Evolutionary conservation across 768 basidiomycete species (phyloP).

Genomic region (Collybia nuda): DNA sequence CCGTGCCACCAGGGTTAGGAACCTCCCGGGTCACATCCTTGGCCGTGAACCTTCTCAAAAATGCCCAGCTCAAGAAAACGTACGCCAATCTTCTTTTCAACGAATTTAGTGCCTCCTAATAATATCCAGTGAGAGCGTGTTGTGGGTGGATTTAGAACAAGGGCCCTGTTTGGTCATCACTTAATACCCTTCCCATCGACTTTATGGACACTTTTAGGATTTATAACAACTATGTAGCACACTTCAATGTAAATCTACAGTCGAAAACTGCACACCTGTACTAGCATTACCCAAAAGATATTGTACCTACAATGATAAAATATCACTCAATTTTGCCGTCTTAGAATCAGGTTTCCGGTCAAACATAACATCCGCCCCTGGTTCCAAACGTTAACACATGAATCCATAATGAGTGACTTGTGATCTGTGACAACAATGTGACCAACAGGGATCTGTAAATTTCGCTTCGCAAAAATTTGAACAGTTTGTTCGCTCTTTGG

Average conservation of each 20-base stretch:
- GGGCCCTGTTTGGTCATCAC: slow-evolving; percentile 59
- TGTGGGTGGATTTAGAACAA: slow-evolving; percentile 47
- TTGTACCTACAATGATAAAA: too few species aligned
- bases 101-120: neutral
- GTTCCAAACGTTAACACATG: slow-evolving; percentile 12
- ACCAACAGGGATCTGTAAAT: slow-evolving; percentile 15
- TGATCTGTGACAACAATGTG: slow-evolving; percentile 9
- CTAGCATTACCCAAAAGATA: too few species aligned
- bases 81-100: slow-evolving; percentile 12
- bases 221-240: too few species aligned
- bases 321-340: too few species aligned
- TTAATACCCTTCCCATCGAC: slow-evolving; percentile 22
- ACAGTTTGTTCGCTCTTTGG: slow-evolving; percentile 13
- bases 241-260: too few species aligned
- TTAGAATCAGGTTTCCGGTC: too few species aligned
- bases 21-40: slow-evolving; percentile 39
- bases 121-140: slow-evolving; percentile 8
- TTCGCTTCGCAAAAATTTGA: slow-evolving; percentile 15
- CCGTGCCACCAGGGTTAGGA: slow-evolving; percentile 42
- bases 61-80: slow-evolving; percentile 41
- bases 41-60: slow-evolving; percentile 45
- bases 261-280: too few species aligned
- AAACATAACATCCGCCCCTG: too few species aligned
- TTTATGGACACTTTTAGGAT: too few species aligned
- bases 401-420: slow-evolving; percentile 1